phyloP scores from a whole-genome alignment of 805 yeast genomes.

The Saccharomycopsis synnaedendra region DNA sequence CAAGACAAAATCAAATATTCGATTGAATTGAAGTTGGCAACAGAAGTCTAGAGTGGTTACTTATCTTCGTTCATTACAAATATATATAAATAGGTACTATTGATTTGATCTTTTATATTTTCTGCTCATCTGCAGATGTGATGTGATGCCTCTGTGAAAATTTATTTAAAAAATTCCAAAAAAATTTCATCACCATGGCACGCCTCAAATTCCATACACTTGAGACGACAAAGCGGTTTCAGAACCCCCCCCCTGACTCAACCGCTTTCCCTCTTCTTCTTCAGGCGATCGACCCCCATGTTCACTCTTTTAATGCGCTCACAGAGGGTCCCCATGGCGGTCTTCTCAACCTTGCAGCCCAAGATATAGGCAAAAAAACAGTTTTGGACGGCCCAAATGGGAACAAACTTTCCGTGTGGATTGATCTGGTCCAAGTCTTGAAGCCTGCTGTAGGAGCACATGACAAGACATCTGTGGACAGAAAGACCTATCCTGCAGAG shows the following conservation, averaged over 20 bases:
- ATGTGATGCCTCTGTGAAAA: background rate
- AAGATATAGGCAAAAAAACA: conserved; percentile 80
- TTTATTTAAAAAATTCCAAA: background rate
- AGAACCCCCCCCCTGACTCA: conserved; percentile 81
- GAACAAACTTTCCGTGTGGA: conserved; percentile 73
- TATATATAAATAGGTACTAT: too few relatives aligned
- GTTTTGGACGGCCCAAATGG: conserved; percentile 79
- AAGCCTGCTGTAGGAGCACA: conserved; percentile 66
- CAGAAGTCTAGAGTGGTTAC: too few relatives aligned
- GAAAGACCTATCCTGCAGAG: conserved; percentile 75
- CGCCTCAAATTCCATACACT: conserved; percentile 43
- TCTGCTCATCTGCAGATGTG: background rate
- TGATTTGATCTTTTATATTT: background rate
- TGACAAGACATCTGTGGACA: conserved; percentile 66
- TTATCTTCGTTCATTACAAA: too few relatives aligned
- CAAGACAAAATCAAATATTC: too few relatives aligned
- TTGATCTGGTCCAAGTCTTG: conserved; percentile 81
- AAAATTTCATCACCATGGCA: background rate
- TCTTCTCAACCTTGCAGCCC: conserved; percentile 68
- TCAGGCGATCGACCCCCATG: conserved; percentile 90
- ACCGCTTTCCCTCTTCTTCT: conserved; percentile 70
- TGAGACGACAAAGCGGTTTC: conserved; percentile 77
- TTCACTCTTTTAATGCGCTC: conserved; percentile 92
- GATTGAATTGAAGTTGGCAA: too few relatives aligned
- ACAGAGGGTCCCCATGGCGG: conserved; percentile 86